Base-by-base conservation (phyloP, 2,329 filamentous ascomycete genomes). In the Fusarium nelsonii region DNA sequence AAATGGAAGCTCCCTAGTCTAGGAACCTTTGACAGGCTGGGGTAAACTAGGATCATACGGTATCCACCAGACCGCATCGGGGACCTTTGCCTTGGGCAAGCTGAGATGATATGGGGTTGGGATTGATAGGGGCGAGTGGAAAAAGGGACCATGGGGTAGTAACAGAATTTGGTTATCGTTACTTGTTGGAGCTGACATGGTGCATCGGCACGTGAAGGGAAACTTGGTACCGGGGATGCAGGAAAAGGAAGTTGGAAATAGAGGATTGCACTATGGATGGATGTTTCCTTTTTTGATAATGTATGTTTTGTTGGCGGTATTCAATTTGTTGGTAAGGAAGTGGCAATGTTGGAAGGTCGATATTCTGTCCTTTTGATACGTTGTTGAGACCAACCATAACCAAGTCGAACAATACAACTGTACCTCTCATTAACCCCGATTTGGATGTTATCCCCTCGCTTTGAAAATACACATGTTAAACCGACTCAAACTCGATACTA, bases 11-110 rank as follows among this genome's bases (percentile, higher is more conserved):
- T 66, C 62, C 59, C 7, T 48, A 58, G 36, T n/a, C 43, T 20
- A 46, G 63, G 62, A 62, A 66, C 62, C 63, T 66, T 66, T 66
- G 63, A 62, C 62, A 65, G 55, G 62, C 63, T 61, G 62, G 62
- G 63, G 62, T 66, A 55, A 16, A 28, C 12, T 18, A 20, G 39
- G 34, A 28, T 40, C 43, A 51, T 30, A 10, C 18, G 11, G 43
- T 45, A 45, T 32, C 43, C 43, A 45, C 7, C 14, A 30, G 33
- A 53, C 8, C 30, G 26, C 6, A 56, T 65, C n/a, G 8, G 34
- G 55, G 2, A 48, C 23, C 4, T 34, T 15, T 33, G 15, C 20
- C 28, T 52, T 9, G 26, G 12, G 28, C 16, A 18, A 45, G 43
- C 43, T 45, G 43, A 30, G 14, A 48, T 23, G 43, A 36, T 54